phyloP scores from a whole-genome alignment of 163 green algal genomes.

The Scenedesmus sp. region DNA sequence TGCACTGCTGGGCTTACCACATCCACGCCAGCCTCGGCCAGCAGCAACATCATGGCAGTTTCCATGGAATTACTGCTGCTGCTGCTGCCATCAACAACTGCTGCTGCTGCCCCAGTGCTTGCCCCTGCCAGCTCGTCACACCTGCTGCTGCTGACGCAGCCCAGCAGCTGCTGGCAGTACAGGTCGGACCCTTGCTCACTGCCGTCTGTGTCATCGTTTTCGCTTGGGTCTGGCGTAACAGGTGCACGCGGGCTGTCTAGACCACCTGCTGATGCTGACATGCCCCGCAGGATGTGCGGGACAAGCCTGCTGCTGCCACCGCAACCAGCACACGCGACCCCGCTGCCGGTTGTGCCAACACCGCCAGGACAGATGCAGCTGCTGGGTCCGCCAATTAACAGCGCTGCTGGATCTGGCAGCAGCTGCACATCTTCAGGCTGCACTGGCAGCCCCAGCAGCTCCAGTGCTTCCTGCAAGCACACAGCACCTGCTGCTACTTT shows the following conservation, averaged over 20 bases:
- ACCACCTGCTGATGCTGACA: conserved; percentile 36
- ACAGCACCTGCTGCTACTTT: not conserved
- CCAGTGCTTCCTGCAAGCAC: conserved; percentile 69
- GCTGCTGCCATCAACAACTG: not conserved
- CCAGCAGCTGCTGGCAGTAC: conserved; percentile 15
- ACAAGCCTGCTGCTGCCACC: conserved; percentile 14
- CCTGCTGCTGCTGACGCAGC: conserved; percentile 1
- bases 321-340: not conserved
- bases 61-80: conserved; percentile 62
- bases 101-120: not conserved
- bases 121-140: not conserved
- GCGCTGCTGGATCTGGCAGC: not conserved
- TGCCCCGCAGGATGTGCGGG: conserved; percentile 30
- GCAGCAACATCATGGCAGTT: conserved; percentile 65
- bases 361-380: not conserved
- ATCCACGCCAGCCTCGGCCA: conserved; percentile 70
- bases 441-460: conserved; percentile 66
- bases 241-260: conserved; percentile 49
- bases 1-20: conserved; percentile 57
- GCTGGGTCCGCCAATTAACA: not conserved
- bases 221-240: conserved; percentile 59
- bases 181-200: conserved; percentile 20
- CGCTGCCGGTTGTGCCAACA: conserved; percentile 1
- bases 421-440: not conserved
- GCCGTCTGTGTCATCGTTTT: conserved; percentile 72